Conservation (phyloP, 176 grass and related monocot genomes). For the Stipa capillata region DNA sequence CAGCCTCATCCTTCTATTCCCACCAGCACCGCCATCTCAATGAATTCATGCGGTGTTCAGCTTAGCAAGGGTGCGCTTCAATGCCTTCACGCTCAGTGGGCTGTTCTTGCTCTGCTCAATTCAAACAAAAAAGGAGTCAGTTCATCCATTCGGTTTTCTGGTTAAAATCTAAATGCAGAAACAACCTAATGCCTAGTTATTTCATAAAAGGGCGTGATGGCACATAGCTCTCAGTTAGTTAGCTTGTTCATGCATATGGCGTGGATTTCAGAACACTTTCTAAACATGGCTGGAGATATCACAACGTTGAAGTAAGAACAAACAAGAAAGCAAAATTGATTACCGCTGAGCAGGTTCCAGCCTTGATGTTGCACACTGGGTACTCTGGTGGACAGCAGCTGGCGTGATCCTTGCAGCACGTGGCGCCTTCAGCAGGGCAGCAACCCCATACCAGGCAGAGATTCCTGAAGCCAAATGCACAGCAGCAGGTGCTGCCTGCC, state of each 20-base stretch:
- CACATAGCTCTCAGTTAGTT: background rate
- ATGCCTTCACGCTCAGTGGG: constrained; percentile 52
- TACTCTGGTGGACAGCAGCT: constrained; percentile 83
- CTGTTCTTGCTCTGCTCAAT: constrained; percentile 76
- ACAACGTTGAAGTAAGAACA: background rate
- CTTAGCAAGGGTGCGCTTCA: constrained; percentile 50
- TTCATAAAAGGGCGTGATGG: background rate
- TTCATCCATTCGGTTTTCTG: background rate
- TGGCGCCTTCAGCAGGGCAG: constrained; percentile 57
- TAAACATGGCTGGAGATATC: background rate
- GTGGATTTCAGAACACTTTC: background rate
- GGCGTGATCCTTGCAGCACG: constrained; percentile 75
- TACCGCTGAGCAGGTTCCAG: constrained; percentile 66
- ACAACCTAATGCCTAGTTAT: background rate
- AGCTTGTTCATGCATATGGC: background rate
- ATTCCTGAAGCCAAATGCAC: constrained; percentile 37
- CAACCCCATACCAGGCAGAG: constrained; percentile 84
- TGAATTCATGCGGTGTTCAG: constrained; percentile 15
- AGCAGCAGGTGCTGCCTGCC: constrained; percentile 73
- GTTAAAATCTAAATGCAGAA: background rate
- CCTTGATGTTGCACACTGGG: constrained; percentile 62
- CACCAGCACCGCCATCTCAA: background rate
- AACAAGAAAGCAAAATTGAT: background rate
- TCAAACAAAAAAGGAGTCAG: background rate
- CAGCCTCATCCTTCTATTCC: constrained; percentile 14